Conservation (phyloP, 176 grass and related monocot genomes). For the Avena atlantica region DNA sequence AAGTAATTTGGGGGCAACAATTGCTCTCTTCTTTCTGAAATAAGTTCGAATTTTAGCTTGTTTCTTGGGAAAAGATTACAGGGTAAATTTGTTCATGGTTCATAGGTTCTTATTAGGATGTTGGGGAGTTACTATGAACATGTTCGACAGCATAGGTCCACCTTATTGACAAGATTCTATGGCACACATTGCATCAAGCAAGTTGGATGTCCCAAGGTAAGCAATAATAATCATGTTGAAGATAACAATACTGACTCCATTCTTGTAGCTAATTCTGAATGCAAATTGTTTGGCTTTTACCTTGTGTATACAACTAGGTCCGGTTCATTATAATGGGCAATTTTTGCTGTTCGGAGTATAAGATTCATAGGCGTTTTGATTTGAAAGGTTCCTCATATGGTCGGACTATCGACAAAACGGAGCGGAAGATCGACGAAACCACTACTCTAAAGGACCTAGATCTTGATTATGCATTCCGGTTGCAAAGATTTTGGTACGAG, state of each 20-base stretch:
- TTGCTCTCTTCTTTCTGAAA: not conserved
- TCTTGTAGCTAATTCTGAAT: conserved; percentile 11
- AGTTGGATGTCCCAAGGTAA: conserved; percentile 78
- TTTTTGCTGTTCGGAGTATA: conserved; percentile 74
- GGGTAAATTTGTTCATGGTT: not conserved
- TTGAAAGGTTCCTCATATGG: conserved; percentile 80
- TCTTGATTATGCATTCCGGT: conserved; percentile 67
- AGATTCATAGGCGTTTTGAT: conserved; percentile 75
- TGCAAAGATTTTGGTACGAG: conserved; percentile 64
- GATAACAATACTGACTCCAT: not conserved
- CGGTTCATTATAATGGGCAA: conserved; percentile 79
- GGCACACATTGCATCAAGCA: conserved; percentile 78
- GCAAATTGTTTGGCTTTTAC: conserved; percentile 18
- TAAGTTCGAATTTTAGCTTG: not conserved
- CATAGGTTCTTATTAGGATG: conserved; percentile 77
- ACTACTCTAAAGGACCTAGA: conserved; percentile 76
- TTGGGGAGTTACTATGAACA: conserved; percentile 68
- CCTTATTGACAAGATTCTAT: conserved; percentile 76
- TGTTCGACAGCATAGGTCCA: conserved; percentile 55
- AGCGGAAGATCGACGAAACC: conserved; percentile 60
- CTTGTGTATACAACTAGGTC: conserved; percentile 50
- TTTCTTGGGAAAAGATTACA: not conserved
- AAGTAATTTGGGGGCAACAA: not conserved
- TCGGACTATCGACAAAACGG: conserved; percentile 62
- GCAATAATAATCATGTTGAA: not conserved